Conservation (phyloP, 805 yeast species). For the Lachancea mirantina region DNA sequence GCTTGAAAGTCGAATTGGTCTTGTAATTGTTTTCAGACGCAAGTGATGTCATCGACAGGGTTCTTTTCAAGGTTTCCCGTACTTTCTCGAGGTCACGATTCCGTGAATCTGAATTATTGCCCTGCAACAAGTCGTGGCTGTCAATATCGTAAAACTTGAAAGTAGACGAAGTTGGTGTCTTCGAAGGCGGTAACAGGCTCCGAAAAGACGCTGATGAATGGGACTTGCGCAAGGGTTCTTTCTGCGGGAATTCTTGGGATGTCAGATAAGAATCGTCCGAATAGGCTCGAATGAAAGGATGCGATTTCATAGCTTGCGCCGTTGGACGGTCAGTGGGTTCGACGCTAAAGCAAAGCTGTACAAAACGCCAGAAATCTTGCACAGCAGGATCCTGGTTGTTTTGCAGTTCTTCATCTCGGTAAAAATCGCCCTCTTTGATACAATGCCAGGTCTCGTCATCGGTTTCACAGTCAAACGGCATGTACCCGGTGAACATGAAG, state of each 20-base stretch:
- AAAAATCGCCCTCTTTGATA: constrained; percentile 49
- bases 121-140: not conserved
- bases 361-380: constrained; percentile 49
- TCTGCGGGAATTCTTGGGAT: constrained; percentile 1
- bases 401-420: constrained; percentile 54
- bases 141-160: not conserved
- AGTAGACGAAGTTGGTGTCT: constrained; percentile 10
- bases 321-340: constrained; percentile 42
- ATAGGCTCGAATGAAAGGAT: constrained; percentile 33
- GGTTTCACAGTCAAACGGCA: constrained; percentile 71
- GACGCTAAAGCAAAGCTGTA: constrained; percentile 44
- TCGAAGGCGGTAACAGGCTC: constrained; percentile 19
- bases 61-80: constrained; percentile 22
- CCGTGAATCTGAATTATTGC: constrained; percentile 5
- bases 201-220: constrained; percentile 21
- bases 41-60: constrained; percentile 17
- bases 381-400: constrained; percentile 42
- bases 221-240: constrained; percentile 10
- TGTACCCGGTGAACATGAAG: constrained; percentile 64
- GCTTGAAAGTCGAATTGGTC: constrained; percentile 24
- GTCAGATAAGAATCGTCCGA: constrained; percentile 3
- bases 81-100: constrained; percentile 14
- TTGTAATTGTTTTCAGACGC: constrained; percentile 1
- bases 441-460: constrained; percentile 62
- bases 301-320: constrained; percentile 38